phyloP scores from a whole-genome alignment of 169 alveolate species.

The Cryptosporidium sp. region DNA sequence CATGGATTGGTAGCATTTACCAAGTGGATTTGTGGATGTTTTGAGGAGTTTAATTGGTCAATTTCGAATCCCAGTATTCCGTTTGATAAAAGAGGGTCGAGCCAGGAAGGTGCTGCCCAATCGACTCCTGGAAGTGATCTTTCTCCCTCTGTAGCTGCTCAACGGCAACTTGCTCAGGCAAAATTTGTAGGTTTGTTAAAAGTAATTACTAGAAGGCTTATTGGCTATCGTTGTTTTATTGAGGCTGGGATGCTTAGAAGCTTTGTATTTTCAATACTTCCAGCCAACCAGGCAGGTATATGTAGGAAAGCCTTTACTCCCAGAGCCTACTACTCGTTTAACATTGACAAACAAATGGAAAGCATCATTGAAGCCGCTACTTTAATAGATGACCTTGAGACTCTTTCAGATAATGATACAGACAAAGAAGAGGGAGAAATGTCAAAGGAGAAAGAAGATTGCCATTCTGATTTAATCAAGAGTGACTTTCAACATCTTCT shows the following conservation, averaged over 20 bases:
- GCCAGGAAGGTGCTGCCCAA: not conserved
- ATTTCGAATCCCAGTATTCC: slow-evolving; percentile 63
- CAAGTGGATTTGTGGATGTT: slow-evolving; percentile 52
- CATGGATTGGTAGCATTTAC: slow-evolving; percentile 45
- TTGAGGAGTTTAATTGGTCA: slow-evolving; percentile 57
- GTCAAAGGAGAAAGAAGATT: slow-evolving; percentile 14
- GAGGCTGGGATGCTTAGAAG: slow-evolving; percentile 58
- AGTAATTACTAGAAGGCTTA: slow-evolving; percentile 21
- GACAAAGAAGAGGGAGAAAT: slow-evolving; percentile 72
- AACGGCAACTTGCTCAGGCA: slow-evolving; percentile 73
- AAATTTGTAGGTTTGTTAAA: slow-evolving; percentile 59
- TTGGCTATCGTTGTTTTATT: slow-evolving; percentile 14
- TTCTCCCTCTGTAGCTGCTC: slow-evolving; percentile 65
- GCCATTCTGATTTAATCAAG: not conserved
- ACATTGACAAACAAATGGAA: slow-evolving; percentile 21
- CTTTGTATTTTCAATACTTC: slow-evolving; percentile 50
- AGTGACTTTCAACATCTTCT: slow-evolving; percentile 5
- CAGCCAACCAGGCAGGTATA: slow-evolving; percentile 70
- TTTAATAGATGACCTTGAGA: not conserved
- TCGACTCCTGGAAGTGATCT: not conserved
- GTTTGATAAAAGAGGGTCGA: slow-evolving; percentile 5
- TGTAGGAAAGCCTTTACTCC: slow-evolving; percentile 56
- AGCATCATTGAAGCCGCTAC: slow-evolving; percentile 4
- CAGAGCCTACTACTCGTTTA: not conserved
- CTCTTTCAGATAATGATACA: slow-evolving; percentile 6